These are phyloP conservation scores for Penicillium freii DNA, from an alignment of 2,329 filamentous ascomycete genomes.

Conservation along the genomic window DNA sequence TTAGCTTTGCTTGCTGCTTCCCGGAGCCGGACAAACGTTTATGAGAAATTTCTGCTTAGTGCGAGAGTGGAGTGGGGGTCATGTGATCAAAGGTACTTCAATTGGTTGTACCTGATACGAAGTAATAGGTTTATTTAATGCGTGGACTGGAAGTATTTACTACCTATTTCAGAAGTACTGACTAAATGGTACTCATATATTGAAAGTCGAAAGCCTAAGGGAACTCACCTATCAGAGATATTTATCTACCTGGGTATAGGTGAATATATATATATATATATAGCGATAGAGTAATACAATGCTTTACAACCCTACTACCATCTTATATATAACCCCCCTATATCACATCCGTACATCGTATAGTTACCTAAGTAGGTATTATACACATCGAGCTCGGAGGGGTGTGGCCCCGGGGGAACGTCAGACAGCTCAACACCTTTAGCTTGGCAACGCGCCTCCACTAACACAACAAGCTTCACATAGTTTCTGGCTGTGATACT, in stretches of 20 bases:
- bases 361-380: background rate
- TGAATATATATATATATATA: background rate
- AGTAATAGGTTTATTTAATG: no score
- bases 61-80: background rate
- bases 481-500: background rate
- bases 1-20: constrained; percentile 20
- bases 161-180: accelerated
- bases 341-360: background rate
- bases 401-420: constrained; percentile 18
- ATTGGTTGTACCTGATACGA: accelerated
- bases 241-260: background rate
- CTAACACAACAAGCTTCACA: background rate
- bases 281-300: background rate
- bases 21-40: constrained; percentile 23
- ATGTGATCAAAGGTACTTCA: background rate
- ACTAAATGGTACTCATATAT: background rate
- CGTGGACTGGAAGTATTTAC: accelerated
- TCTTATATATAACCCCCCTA: background rate
- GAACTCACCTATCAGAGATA: constrained; percentile 3
- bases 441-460: constrained; percentile 18
- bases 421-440: constrained; percentile 22
- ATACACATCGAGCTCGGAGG: constrained; percentile 7
- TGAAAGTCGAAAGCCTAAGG: background rate
- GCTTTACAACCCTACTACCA: background rate
- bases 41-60: constrained; percentile 12